Base-by-base conservation (phyloP, 495 filamentous ascomycete genomes). In the Cairneyella variabilis region DNA sequence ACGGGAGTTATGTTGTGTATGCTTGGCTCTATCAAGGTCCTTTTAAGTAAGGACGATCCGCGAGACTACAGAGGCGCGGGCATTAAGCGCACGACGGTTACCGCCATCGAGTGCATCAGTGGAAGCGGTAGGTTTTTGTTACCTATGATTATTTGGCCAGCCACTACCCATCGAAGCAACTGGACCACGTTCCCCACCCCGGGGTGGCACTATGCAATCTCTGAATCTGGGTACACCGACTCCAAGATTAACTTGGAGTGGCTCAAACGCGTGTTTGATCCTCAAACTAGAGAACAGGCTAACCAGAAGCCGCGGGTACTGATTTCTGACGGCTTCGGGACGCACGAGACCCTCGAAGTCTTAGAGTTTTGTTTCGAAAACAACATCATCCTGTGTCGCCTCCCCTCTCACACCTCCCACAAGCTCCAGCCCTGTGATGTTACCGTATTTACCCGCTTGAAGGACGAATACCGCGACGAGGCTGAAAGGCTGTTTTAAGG, bases 101-200 rank as follows among this genome's bases (percentile, higher is more conserved):
- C 68, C 38, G 61, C 69, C 0, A 65, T 69, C 41, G 59, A 71
- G 30, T 71, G 63, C 36, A 62, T 69, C 14, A 64, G 55, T 51
- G 66, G 25, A n/a, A 45, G 49, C 36, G 23, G 53, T 56, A 56
- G 53, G 53, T 56, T 30, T 34, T 32, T 56, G 21, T 20, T 36
- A 9, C 53, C 44, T 21, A 51, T 68, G 32, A 66, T 71, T 50
- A 70, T 72, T 58, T 70, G 62, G 68, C 68, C 63, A 50, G 67
- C 68, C 25, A 61, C 62, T 36, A 65, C 64, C 41, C 50, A 66
- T 58, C 53, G 52, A 48, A 66, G 62, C 53, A 56, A 68, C 59
- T 68, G 57, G 67, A 69, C 61, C 18, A 65, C 59, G 42, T 60
- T 63, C 38, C 34, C 64, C 39, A 70, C 65, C 40, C 63, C 66